A percentile compares a stretch with the other conserved stretches of the same genome.
These are phyloP conservation scores for Escovopsis weberi DNA, from an alignment of 2,329 filamentous ascomycete genomes.

Conservation along the genomic window DNA sequence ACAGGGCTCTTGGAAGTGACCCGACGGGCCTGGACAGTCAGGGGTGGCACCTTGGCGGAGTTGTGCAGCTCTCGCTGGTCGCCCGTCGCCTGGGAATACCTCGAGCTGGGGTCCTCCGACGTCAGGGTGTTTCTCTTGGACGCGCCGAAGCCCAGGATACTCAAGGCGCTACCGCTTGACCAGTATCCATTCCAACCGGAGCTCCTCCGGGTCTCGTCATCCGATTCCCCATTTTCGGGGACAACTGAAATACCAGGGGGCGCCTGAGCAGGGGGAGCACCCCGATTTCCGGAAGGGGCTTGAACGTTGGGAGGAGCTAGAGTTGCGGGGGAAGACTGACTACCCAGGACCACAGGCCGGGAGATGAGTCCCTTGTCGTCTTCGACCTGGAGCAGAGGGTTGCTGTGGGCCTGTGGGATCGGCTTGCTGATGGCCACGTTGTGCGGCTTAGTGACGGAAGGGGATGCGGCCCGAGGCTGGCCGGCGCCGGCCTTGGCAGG, in stretches of 20 bases:
- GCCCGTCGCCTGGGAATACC: conserved; percentile 30
- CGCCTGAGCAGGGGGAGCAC: too few species aligned
- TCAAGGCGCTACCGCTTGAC: conserved; percentile 56
- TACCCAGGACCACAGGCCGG: conserved; percentile 14
- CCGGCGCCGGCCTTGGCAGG: conserved; percentile 39
- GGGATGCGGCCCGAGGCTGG: conserved; percentile 31
- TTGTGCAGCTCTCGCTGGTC: conserved; percentile 40
- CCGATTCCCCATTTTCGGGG: conserved; percentile 11
- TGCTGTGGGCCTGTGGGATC: conserved; percentile 30
- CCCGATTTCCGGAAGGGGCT: conserved; percentile 15
- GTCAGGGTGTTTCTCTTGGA: conserved; percentile 34
- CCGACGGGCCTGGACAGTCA: conserved; percentile 48
- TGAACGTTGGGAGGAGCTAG: conserved; percentile 15
- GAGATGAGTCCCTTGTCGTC: conserved; percentile 29
- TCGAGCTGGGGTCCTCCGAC: conserved; percentile 38
- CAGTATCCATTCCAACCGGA: conserved; percentile 69
- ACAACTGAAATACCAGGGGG: too few species aligned
- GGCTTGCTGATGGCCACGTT: conserved; percentile 50
- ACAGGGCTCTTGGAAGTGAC: conserved; percentile 58
- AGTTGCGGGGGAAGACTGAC: too few species aligned
- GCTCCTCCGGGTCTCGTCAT: conserved; percentile 40
- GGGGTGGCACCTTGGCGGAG: conserved; percentile 55
- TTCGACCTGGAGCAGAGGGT: conserved; percentile 20
- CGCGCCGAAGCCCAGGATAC: conserved; percentile 46
- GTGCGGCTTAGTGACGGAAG: conserved; percentile 43